phyloP scores from a whole-genome alignment of 352 stramenopile species.

The Globisporangium cystogenes region DNA sequence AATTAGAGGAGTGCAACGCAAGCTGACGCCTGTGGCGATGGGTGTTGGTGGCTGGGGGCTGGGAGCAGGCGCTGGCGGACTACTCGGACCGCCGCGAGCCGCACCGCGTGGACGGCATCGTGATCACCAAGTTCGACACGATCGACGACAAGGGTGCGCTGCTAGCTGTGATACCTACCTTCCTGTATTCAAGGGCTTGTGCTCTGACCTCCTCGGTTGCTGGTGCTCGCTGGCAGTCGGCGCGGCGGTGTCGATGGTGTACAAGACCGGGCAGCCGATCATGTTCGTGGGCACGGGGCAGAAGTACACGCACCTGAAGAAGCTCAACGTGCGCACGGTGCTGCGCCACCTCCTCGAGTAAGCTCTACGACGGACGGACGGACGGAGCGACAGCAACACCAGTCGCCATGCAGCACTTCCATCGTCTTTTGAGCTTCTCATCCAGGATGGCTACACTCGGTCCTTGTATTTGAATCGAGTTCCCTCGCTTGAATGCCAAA shows the following conservation, averaged over 20 bases:
- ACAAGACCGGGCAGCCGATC: slow-evolving; percentile 98
- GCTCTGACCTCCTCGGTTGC: slow-evolving; percentile 1
- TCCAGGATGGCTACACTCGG: too few species aligned
- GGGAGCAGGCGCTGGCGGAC: slow-evolving; percentile 76
- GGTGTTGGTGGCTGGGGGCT: too few species aligned
- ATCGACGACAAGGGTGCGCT: slow-evolving; percentile 96
- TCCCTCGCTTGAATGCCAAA: background rate
- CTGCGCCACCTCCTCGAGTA: slow-evolving; percentile 93
- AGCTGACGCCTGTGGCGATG: too few species aligned
- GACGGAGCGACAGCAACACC: too few species aligned
- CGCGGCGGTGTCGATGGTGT: slow-evolving; percentile 98
- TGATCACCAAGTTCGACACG: slow-evolving; percentile 99
- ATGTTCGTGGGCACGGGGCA: slow-evolving; percentile 99
- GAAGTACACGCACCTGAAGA: slow-evolving; percentile 99
- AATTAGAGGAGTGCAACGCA: too few species aligned
- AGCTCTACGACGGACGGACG: too few species aligned
- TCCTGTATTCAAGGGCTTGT: too few species aligned
- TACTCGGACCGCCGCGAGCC: slow-evolving; percentile 80
- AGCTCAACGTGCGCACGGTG: slow-evolving; percentile 95
- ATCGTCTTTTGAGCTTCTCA: too few species aligned
- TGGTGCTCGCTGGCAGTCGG: slow-evolving; percentile 73
- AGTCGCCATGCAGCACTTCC: too few species aligned
- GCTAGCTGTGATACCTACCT: too few species aligned
- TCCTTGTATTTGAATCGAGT: too few species aligned
- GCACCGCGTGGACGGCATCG: slow-evolving; percentile 96